These are phyloP conservation scores for Hirschfeldia incana DNA, from an alignment of 345 rosid genomes.

Conservation along the genomic window DNA sequence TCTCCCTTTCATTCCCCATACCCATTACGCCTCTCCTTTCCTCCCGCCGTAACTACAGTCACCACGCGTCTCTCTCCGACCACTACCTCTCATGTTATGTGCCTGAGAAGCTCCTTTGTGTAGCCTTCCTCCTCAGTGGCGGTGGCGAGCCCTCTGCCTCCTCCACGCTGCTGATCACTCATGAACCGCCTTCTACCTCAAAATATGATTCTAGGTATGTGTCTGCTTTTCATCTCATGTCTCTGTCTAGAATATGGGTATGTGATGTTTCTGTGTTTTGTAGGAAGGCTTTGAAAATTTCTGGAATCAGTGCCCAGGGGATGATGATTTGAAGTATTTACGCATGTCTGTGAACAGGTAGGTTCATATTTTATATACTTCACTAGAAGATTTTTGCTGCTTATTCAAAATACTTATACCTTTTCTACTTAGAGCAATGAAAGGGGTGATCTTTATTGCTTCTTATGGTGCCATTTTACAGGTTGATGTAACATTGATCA, in stretches of 20 bases:
- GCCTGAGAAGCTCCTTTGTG: slow-evolving; percentile 56
- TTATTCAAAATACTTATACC: background rate
- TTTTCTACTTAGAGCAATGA: background rate
- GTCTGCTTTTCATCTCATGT: background rate
- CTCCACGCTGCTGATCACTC: slow-evolving; percentile 84
- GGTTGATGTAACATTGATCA: slow-evolving; percentile 72
- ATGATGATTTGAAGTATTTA: slow-evolving; percentile 84
- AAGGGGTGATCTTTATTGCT: slow-evolving; percentile 17
- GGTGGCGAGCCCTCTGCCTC: slow-evolving; percentile 94
- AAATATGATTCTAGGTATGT: slow-evolving; percentile 88
- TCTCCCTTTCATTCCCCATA: slow-evolving; percentile 13
- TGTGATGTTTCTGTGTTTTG: slow-evolving; percentile 41
- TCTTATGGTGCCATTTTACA: slow-evolving; percentile 32
- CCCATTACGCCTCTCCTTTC: slow-evolving; percentile 5
- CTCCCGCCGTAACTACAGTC: too few relatives aligned
- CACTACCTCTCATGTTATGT: slow-evolving; percentile 67
- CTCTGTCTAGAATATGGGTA: background rate
- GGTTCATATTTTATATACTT: too few relatives aligned
- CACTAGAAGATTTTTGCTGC: too few relatives aligned
- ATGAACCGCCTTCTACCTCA: slow-evolving; percentile 91
- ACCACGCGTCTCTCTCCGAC: slow-evolving; percentile 34
- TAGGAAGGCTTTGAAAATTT: slow-evolving; percentile 93
- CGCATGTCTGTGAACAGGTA: slow-evolving; percentile 84
- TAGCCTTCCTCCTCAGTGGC: slow-evolving; percentile 87
- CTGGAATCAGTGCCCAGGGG: slow-evolving; percentile 95